Evolutionary conservation across 352 stramenopile genomes (phyloP).

Genomic region (Saprolegnia parasitica): DNA sequence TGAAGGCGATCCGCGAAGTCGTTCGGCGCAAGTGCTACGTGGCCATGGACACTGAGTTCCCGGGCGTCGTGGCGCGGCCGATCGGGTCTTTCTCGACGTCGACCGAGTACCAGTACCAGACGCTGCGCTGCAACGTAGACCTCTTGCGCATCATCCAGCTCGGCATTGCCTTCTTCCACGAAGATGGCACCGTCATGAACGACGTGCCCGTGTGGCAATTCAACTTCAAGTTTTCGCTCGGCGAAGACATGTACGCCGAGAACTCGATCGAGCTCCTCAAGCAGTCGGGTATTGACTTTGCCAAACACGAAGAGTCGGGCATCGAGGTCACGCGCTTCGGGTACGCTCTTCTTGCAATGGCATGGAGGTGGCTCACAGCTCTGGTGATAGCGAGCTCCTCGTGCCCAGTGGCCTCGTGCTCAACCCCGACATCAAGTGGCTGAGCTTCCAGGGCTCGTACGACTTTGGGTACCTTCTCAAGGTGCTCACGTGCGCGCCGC

Average conservation of each 20-base stretch:
- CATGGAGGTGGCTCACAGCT: background rate
- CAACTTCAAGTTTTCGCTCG: constrained; percentile 99
- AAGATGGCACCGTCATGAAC: constrained; percentile 91
- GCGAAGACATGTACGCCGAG: constrained; percentile 99
- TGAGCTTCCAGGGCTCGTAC: constrained; percentile 98
- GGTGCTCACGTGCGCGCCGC: constrained; percentile 85
- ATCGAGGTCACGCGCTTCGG: constrained; percentile 97
- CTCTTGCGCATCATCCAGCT: constrained; percentile 98
- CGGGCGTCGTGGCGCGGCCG: constrained; percentile 96
- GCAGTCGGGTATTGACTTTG: constrained; percentile 97
- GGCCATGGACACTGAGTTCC: constrained; percentile 99
- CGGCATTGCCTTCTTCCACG: constrained; percentile 95
- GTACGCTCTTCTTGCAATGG: background rate
- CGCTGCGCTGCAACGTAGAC: constrained; percentile 98
- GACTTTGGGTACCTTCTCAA: constrained; percentile 99
- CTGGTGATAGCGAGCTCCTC: constrained; percentile 83
- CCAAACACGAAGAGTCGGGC: constrained; percentile 91
- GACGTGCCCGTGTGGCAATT: constrained; percentile 99
- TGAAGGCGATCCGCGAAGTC: constrained; percentile 94
- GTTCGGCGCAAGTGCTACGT: constrained; percentile 97
- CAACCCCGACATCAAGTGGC: constrained; percentile 98
- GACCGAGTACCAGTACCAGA: constrained; percentile 98
- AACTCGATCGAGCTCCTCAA: constrained; percentile 99
- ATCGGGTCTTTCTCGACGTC: constrained; percentile 94
- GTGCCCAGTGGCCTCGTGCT: constrained; percentile 97